A percentile compares a stretch with the other conserved stretches of the same genome.
Conservation (phyloP, 192 early-diverging fungal species). For the Coemansia sp. region DNA sequence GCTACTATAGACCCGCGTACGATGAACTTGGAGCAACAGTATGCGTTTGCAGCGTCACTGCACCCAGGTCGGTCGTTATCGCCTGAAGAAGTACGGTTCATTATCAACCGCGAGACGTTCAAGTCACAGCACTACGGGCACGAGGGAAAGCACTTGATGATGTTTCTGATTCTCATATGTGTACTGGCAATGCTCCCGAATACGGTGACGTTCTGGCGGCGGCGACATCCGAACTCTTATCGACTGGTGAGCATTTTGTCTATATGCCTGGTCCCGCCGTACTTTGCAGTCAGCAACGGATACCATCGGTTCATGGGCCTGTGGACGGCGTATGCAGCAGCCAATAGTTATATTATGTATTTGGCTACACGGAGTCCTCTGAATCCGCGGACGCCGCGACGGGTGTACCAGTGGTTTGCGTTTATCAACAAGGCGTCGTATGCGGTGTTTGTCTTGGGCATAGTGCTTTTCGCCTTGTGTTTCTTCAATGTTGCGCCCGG, state of each 20-base stretch:
- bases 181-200: constrained; percentile 44
- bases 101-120: constrained; percentile 32
- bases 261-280: constrained; percentile 47
- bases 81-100: constrained; percentile 18
- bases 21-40: constrained; percentile 24
- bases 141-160: constrained; percentile 36
- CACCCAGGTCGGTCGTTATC: constrained; percentile 32
- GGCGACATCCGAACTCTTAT: constrained; percentile 39
- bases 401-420: constrained; percentile 55
- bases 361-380: constrained; percentile 44
- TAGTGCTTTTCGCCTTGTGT: constrained; percentile 33
- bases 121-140: constrained; percentile 36
- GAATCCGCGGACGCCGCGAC: constrained; percentile 38
- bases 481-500: constrained; percentile 47
- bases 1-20: not conserved
- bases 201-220: constrained; percentile 42
- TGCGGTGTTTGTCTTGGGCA: constrained; percentile 32
- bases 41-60: constrained; percentile 28
- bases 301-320: constrained; percentile 42
- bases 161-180: constrained; percentile 47
- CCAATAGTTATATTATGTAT: constrained; percentile 39
- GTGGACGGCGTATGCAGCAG: constrained; percentile 38
- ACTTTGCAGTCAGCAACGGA: constrained; percentile 39
- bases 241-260: constrained; percentile 45
- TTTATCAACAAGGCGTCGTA: constrained; percentile 52